These are phyloP conservation scores for Kodamaea kakaduensis DNA, from an alignment of 805 yeast species.

Conservation along the genomic window DNA sequence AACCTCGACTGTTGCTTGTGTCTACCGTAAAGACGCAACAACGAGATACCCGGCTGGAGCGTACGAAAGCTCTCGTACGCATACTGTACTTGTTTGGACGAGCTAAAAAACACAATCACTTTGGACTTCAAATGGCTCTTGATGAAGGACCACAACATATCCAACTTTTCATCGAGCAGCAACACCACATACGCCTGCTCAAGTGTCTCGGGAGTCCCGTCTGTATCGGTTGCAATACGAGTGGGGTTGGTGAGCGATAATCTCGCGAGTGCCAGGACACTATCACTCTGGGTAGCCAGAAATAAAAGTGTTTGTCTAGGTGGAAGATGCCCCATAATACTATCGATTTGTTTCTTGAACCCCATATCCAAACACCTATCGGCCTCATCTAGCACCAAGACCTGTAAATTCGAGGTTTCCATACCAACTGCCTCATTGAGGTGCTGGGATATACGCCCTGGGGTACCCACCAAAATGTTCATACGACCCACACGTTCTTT, in stretches of 20 bases:
- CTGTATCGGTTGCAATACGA: conserved; percentile 37
- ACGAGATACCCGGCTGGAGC: conserved; percentile 86
- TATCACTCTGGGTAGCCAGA: conserved; percentile 87
- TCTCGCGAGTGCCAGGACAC: conserved; percentile 78
- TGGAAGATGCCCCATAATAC: conserved; percentile 73
- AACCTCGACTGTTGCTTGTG: conserved; percentile 86
- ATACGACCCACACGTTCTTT: conserved; percentile 73
- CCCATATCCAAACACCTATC: conserved; percentile 94
- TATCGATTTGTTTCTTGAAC: conserved; percentile 76
- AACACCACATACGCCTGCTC: conserved; percentile 79
- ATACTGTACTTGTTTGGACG: conserved; percentile 87
- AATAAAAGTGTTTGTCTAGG: conserved; percentile 80
- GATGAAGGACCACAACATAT: conserved; percentile 79
- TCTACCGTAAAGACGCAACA: conserved; percentile 82
- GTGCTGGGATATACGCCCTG: conserved; percentile 87
- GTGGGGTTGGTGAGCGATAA: conserved; percentile 63
- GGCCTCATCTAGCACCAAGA: conserved; percentile 84
- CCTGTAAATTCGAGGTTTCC: conserved; percentile 69
- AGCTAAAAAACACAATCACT: conserved; percentile 77
- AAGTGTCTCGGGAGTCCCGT: conserved; percentile 75
- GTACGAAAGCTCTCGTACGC: conserved; percentile 84
- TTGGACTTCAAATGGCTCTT: conserved; percentile 78
- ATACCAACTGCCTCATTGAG: conserved; percentile 84
- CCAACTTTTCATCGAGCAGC: conserved; percentile 75
- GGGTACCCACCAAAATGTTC: conserved; percentile 85